A percentile compares a stretch with the other conserved stretches of the same genome.
These are phyloP conservation scores for Sphaerulina populicola DNA, from an alignment of 2,329 filamentous ascomycete genomes.

Conservation along the genomic window DNA sequence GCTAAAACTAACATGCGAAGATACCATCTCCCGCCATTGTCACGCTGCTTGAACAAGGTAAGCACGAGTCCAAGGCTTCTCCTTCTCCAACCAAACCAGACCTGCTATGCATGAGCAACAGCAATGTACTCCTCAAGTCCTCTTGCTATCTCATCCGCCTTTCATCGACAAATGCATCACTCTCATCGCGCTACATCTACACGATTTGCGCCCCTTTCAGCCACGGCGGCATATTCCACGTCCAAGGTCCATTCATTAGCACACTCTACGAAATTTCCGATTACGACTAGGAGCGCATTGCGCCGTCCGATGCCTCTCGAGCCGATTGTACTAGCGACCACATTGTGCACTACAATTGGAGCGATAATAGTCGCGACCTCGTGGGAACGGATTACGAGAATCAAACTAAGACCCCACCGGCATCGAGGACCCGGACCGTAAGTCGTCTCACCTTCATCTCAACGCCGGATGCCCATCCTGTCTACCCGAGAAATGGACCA, in stretches of 20 bases:
- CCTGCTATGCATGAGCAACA: background rate
- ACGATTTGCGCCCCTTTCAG: background rate
- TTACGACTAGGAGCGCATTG: background rate
- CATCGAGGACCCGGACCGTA: too few species aligned
- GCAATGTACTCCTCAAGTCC: background rate
- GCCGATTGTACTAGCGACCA: background rate
- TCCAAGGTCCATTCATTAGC: background rate
- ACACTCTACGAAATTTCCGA: background rate
- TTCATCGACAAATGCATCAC: background rate
- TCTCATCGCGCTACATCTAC: background rate
- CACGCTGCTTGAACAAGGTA: background rate
- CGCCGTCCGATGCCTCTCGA: background rate
- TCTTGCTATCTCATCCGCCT: background rate
- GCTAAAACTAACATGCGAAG: background rate
- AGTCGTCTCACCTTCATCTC: too few species aligned
- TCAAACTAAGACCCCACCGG: too few species aligned
- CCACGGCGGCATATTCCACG: background rate
- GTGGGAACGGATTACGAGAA: background rate
- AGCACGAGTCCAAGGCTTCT: background rate
- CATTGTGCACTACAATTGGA: slow-evolving; percentile 2
- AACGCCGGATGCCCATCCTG: too few species aligned
- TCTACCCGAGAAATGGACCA: too few species aligned
- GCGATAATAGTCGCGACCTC: slow-evolving; percentile 4
- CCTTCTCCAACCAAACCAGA: background rate
- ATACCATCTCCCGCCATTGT: background rate